Percentiles rank a stretch among this genome's conserved stretches.
Conservation (phyloP, 2,329 filamentous ascomycete species). For the Fusarium sp. region DNA sequence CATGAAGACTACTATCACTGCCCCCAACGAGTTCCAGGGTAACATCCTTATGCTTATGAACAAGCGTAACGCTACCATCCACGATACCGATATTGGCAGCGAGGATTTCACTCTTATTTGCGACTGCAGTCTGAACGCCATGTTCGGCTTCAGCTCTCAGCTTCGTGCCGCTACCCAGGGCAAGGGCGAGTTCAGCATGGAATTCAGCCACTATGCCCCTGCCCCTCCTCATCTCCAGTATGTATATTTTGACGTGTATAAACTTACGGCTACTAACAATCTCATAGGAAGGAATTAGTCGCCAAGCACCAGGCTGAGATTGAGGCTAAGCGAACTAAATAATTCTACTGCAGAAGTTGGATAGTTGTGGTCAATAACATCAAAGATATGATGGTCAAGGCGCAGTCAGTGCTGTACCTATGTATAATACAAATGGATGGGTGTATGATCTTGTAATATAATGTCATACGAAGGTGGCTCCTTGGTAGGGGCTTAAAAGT, state of each 20-base stretch:
- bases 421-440: conserved; percentile 46
- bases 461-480: conserved; percentile 33
- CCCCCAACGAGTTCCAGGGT: conserved; percentile 97
- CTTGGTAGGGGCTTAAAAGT: conserved; percentile 24
- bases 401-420: conserved; percentile 18
- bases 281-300: conserved; percentile 67
- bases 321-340: conserved; percentile 68
- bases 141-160: conserved; percentile 97
- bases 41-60: conserved; percentile 95
- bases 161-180: conserved; percentile 94
- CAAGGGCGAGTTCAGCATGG: conserved; percentile 99
- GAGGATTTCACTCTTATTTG: conserved; percentile 95
- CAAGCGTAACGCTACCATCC: conserved; percentile 95
- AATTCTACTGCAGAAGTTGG: conserved; percentile 42
- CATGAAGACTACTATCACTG: conserved; percentile 98
- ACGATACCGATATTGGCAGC: conserved; percentile 91
- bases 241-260: conserved; percentile 53
- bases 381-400: conserved; percentile 20
- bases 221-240: conserved; percentile 92
- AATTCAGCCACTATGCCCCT: conserved; percentile 95
- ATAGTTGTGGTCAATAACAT: conserved; percentile 5
- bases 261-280: conserved; percentile 15
- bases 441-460: conserved; percentile 49
- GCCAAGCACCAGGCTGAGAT: conserved; percentile 71
- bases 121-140: conserved; percentile 93